Base-by-base conservation (phyloP, 2,329 filamentous ascomycete genomes). In the Pseudogymnoascus pannorum region DNA sequence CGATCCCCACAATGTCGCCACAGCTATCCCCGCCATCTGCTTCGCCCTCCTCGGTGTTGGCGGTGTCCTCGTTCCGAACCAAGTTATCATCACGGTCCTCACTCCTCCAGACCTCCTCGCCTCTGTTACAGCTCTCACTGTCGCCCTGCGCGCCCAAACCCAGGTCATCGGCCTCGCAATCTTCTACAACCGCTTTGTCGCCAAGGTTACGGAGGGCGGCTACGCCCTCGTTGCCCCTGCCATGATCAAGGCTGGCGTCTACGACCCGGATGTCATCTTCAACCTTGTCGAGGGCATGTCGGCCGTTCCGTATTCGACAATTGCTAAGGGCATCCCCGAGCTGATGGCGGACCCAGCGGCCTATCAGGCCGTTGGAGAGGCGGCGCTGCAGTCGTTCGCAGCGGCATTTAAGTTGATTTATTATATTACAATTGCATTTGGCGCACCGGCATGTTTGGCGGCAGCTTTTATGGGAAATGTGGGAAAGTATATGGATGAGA, bases 71-170 rank as follows among this genome's bases (percentile, higher is more conserved):
- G 81, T 88, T 5, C 86, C 85, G 0, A 81, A 81, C 1, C 84
- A 82, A 1, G 85, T 87, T 67, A 84, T 88, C 60, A 81, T 82
- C 14, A 84, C 83, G 5, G 86, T 88, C 67, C 83, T 87, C 63
- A 87, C 83, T 61, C 84, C 86, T 0, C 82, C 85, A 69, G 85
- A 88, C 60, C 77, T 88, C 11, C 87, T 89, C 65, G 86, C 83
- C 5, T 88, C 86, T 1, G 79, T 87, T 57, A 81, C 85, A 1
- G 84, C 86, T 4, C 75, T 89, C 31, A 87, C 86, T 0, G 78
- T 88, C 33, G 81, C 83, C 22, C 81, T 88, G 64, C 83, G 86
- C 38, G 83, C 86, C 61, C 79, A 87, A 31, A 86, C 86, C 58
- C 85, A 85, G 44, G 79, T 80, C 14, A 79, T 88, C 63, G 86